Evolutionary conservation across 768 basidiomycete genomes (phyloP), one percentile per base, ranked within the genome.

Genomic region (Termitomyces sp.): DNA sequence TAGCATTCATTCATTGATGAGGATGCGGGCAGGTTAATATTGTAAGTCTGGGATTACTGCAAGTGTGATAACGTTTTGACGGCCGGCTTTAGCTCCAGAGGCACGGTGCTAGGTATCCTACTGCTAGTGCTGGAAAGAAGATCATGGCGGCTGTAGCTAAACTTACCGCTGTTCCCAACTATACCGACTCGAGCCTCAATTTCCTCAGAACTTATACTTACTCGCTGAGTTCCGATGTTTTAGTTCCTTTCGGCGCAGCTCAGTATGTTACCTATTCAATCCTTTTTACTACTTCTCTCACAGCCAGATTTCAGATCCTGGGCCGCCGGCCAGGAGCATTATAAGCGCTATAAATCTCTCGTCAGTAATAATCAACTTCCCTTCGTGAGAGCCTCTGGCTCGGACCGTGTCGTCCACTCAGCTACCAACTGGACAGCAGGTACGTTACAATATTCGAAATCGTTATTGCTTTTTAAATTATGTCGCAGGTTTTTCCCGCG

Each of bases 41-140:
- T 44, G 86, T 86, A 65, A 59, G 84, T 69, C n/a, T 4, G 22
- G 39, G 10, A n/a, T 24, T 5, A 8, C 5, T 6, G 5, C 26
- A 16, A 37, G 37, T 48, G 18, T 5, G 31, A 29, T 26, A 22
- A 29, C 13, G 9, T 7, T 41, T 29, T 47, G 44, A 56, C 24
- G n/a, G 13, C 4, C 7, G 6, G 32, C 50, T 46, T 16, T 50
- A 92, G 90, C 73, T 94, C 9, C 87, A 92, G 70, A 77, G 92
- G 12, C 92, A 94, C 64, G 91, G 90, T 3, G 83, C 89, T 1
- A 82, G 92, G 32, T 92, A 78, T 63, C 92, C 92, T 0, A 92
- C 90, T 0, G 61, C 66, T 0, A 74, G 76, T 2, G 77, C 81
- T 12, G 67, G 76, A 1, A 61, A 64, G 10, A 55, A 59, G 29